Percentiles rank a stretch among this genome's conserved stretches.
These are phyloP conservation scores for Crithidia expoeki DNA, from an alignment of 208 protist genomes.

Conservation along the genomic window DNA sequence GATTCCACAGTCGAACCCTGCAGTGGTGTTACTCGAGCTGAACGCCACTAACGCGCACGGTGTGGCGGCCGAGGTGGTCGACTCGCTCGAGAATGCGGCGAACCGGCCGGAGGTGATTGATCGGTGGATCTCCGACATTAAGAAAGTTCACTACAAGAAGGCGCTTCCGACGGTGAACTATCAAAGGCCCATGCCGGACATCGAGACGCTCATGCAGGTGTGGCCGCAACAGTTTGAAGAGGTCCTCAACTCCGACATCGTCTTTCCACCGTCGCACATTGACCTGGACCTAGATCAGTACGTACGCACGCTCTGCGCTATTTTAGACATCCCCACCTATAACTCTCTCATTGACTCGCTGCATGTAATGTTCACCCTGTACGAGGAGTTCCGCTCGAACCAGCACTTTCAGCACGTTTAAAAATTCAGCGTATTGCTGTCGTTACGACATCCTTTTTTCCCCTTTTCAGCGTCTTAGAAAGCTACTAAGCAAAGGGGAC, in stretches of 20 bases:
- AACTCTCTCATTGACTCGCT: conserved; percentile 96
- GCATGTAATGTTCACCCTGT: conserved; percentile 98
- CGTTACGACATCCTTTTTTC: background rate
- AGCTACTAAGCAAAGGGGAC: background rate
- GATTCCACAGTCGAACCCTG: conserved; percentile 95
- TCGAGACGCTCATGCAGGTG: conserved; percentile 95
- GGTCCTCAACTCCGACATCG: conserved; percentile 89
- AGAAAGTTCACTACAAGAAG: conserved; percentile 96
- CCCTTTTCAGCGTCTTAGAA: background rate
- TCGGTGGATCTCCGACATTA: conserved; percentile 96
- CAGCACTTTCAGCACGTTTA: conserved; percentile 94
- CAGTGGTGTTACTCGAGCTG: conserved; percentile 91
- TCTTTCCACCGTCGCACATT: conserved; percentile 90
- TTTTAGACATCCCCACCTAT: conserved; percentile 98
- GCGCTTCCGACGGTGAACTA: conserved; percentile 96
- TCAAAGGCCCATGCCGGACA: conserved; percentile 96
- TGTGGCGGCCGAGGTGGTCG: conserved; percentile 78
- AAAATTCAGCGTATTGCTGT: background rate
- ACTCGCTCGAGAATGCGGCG: conserved; percentile 95
- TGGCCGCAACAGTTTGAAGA: conserved; percentile 96
- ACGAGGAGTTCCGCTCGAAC: conserved; percentile 95
- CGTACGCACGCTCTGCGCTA: conserved; percentile 92
- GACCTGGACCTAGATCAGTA: conserved; percentile 95
- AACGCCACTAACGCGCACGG: conserved; percentile 83
- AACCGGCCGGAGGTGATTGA: conserved; percentile 95